Conservation (phyloP, 2,329 filamentous ascomycete genomes). For the Teratosphaeria nubilosa region DNA sequence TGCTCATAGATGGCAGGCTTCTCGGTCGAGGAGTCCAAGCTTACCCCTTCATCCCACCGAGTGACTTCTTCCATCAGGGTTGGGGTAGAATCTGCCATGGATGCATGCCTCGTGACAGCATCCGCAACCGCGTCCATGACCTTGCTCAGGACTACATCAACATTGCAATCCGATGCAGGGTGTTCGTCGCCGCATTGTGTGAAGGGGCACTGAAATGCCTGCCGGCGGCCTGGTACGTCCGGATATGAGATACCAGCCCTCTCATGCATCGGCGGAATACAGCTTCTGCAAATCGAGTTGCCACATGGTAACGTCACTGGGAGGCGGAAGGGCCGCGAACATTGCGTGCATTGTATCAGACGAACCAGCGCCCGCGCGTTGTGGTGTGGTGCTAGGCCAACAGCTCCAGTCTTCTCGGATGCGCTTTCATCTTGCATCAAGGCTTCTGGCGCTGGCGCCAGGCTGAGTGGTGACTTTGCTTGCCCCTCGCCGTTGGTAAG, state of each 20-base stretch:
- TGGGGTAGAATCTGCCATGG: conserved; percentile 24
- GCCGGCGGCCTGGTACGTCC: conserved; percentile 52
- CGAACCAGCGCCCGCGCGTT: conserved; percentile 57
- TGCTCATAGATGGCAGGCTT: conserved; percentile 33
- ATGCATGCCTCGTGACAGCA: conserved; percentile 38
- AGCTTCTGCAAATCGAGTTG: conserved; percentile 62
- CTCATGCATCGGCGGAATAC: conserved; percentile 56
- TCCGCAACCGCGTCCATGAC: conserved; percentile 51
- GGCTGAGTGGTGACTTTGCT: background rate
- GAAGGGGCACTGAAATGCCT: conserved; percentile 68
- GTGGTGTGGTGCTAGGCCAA: conserved; percentile 36
- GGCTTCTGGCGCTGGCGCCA: conserved; percentile 10
- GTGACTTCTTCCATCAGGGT: conserved; percentile 33
- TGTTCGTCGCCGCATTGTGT: conserved; percentile 58
- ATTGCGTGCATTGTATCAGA: conserved; percentile 67
- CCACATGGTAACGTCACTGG: conserved; percentile 77
- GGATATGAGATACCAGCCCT: conserved; percentile 71
- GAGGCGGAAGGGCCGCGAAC: conserved; percentile 55
- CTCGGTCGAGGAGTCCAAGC: conserved; percentile 22
- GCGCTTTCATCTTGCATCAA: conserved; percentile 34
- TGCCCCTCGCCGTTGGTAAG: background rate
- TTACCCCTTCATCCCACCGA: conserved; percentile 26
- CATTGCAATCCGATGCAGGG: conserved; percentile 62
- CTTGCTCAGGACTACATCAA: conserved; percentile 68
- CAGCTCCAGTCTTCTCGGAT: conserved; percentile 22